These are phyloP conservation scores for Cyathus striatus DNA, from an alignment of 768 basidiomycete species.

Conservation along the genomic window DNA sequence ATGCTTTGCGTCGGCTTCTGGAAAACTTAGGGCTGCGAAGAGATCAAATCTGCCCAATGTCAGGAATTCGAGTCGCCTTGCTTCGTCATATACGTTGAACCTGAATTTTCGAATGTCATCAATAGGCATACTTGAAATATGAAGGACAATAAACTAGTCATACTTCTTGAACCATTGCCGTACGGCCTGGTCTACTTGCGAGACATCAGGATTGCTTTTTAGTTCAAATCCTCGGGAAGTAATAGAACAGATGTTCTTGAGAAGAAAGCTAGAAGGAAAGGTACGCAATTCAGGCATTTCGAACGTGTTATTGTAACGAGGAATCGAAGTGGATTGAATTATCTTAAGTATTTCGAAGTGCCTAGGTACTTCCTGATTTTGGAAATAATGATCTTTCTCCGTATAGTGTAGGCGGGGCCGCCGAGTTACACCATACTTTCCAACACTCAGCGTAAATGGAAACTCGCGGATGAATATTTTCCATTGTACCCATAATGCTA, in stretches of 20 bases:
- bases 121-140: background rate
- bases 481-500: no score
- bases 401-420: no score
- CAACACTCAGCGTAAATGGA: no score
- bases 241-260: slow-evolving; percentile 5
- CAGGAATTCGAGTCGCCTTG: slow-evolving; percentile 6
- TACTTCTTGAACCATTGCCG: slow-evolving; percentile 7
- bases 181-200: slow-evolving; percentile 3
- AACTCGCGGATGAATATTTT: no score
- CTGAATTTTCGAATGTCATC: background rate
- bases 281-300: no score
- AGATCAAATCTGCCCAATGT: slow-evolving; percentile 12
- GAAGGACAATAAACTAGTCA: background rate
- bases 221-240: slow-evolving; percentile 7
- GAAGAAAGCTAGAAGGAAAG: slow-evolving; percentile 3
- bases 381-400: no score
- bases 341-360: no score
- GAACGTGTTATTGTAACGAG: no score
- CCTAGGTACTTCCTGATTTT: no score
- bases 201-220: slow-evolving; percentile 4
- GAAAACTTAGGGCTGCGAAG: slow-evolving; percentile 13
- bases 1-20: slow-evolving; percentile 13
- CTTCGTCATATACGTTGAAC: slow-evolving; percentile 10
- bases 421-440: no score
- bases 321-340: no score